Base-by-base conservation (phyloP, 441 rosid species). In the Macaranga tanarius region DNA sequence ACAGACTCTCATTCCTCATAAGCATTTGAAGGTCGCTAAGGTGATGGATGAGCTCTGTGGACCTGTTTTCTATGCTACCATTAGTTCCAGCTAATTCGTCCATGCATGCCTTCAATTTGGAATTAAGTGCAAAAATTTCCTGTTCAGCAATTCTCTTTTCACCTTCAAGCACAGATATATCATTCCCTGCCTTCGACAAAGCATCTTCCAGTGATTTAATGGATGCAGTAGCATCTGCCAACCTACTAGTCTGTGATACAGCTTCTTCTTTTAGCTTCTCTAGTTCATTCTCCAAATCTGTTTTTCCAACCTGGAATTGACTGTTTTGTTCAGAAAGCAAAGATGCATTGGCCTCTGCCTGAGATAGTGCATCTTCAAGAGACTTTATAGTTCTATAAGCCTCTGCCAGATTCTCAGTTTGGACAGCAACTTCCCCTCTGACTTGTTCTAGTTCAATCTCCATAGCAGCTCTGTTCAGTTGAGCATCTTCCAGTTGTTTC, bases 51-150 rank as follows among this genome's bases (percentile, higher is more conserved):
- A 91, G 79, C 85, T 95, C 97, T 66, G 83, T 62, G 28, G 88
- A 84, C 64, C 81, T 88, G 75, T 81, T 86, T 26, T 87, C 84
- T 20, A 86, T 72, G 80, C 78, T 86, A 71, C 89, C 92, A 72
- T 72, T 88, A 64, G 84, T 80, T 84, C 89, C 92, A 66, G 89
- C 82, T 83, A 92, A 79, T 81, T 92, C 97, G 76, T 91, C 92
- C 89, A 86, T 85, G 87, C 95, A 89, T 59, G 88, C 84, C 76
- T 81, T 85, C 83, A 92, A 80, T 83, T 86, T 91, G 73, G 93
- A 86, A 76, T 80, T 84, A 51, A 92, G 89, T 34, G 79, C 69
- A 56, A 85, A 90, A 72, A 89, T 78, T 82, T 95, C 97, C 76
- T 80, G 84, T 74, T 89, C 89, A 54, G 88, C 79, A 66, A 75